Evolutionary conservation across 176 grass and related monocot species (phyloP), one percentile per base, ranked within the genome.

Genomic region (Bonia amplexicaulis): DNA sequence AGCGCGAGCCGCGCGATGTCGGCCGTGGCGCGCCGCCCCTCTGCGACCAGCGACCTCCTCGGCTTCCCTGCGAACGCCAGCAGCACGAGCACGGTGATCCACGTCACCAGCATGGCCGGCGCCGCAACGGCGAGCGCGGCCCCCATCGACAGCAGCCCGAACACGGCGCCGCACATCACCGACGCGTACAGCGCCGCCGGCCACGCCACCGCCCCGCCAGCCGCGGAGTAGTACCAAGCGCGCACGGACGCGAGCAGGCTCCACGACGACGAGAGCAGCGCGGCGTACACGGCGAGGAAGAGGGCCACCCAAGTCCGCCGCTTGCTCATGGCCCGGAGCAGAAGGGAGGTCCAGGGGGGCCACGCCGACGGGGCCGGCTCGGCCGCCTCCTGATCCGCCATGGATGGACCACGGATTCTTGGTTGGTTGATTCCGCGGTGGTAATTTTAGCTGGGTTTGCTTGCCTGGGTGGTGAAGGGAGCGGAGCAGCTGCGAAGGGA

Each of bases 81-180:
- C 51, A 98, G 93, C 29, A 98, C 95, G n/a, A 97, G 87, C 25
- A 98, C 89, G 78, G 95, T 98, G 82, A 87, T 98, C 95, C 93
- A 98, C 3, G 89, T 92, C 6, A 98, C 87, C 4, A 93, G 79
- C 59, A 88, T 95, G 73, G 95, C 95, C 7, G 95, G 95, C 1
- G 92, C 89, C 2, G 93, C 95, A 11, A 93, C 89, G 35, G 92
- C 90, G 3, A 95, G 82, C 27, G 93, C 91, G 5, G 95, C 91
- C 9, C 79, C 93, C 95, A 98, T 98, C 15, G 95, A 91, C 2
- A 93, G 87, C 65, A 93, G 82, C 0, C 95, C 95, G 87, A 98
- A 98, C 12, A 98, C 91, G 23, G 83, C 90, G 17, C 95, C 95
- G 89, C 92, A 98, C 69, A 98, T 76, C 35, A 98, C 70, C 9